Evolutionary conservation across 108 stramenopile genomes (phyloP), one percentile per base, ranked within the genome.

Genomic region (Schizochytrium sp.): DNA sequence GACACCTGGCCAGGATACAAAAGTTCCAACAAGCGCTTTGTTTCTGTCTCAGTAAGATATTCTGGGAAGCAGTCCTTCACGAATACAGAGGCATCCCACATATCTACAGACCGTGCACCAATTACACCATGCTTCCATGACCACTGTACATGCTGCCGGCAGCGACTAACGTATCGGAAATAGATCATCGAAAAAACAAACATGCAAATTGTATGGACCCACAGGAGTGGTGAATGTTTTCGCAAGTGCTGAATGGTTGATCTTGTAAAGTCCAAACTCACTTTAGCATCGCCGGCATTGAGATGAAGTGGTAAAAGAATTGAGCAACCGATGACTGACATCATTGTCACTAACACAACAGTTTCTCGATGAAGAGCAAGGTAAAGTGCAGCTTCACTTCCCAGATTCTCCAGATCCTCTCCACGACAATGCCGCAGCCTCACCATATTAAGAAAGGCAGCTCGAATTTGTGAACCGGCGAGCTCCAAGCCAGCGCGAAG

Each of bases 51-150:
- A n/a, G 28, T 40, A 28, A 83, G 53, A 5, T 49, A 17, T 53
- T 83, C 76, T 47, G 76, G 76, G 28, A 83, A 83, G 10, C 55
- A 55, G 76, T n/a, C n/a, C 76, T 83, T 83, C 28, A 83, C 47
- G 55, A 83, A 83, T 17, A 83, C 76, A 28, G 76, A 83, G 47
- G 76, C 76, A 42, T 83, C 76, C 76, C 76, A 83, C 47, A 55
- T 83, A 53, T 83, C 76, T 8, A 83, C 8, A 2, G 76, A 55
- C 17, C 76, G 76, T 7, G 76, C 47, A 8, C 76, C 76, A 42
- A 83, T 83, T 53, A 83, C 76, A 53, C 76, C 76, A 40, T 83
- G 76, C 28, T 55, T 83, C 76, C 76, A 83, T n/a, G 76, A 83
- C 76, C 76, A 83, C 55, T 83, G 47, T 13, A 83, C 76, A 53